Evolutionary conservation across 257 asterid species (phyloP).

Genomic region (Capsicum rhomboideum): DNA sequence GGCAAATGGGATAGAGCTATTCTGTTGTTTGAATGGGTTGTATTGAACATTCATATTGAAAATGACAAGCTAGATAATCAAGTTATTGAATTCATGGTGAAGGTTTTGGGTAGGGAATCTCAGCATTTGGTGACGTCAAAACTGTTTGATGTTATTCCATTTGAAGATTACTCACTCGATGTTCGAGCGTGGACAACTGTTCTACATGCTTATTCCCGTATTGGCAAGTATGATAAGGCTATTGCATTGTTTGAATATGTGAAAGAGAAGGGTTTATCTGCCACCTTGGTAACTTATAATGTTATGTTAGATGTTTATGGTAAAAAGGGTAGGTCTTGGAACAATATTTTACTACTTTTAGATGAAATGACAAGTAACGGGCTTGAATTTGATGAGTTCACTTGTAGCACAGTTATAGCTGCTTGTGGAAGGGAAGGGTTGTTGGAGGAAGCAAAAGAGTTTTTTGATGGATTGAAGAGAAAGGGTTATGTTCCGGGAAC

Average conservation of each 20-base stretch:
- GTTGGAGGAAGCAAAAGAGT: constrained; percentile 75
- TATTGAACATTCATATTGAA: constrained; percentile 35
- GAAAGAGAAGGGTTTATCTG: constrained; percentile 47
- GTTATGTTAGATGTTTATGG: constrained; percentile 95
- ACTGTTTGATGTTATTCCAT: constrained; percentile 68
- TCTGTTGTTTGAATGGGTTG: constrained; percentile 82
- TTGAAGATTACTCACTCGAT: constrained; percentile 51
- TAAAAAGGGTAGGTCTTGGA: constrained; percentile 80
- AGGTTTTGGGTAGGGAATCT: constrained; percentile 85
- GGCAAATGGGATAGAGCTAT: constrained; percentile 62
- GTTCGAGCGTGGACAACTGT: constrained; percentile 82
- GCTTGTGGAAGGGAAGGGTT: constrained; percentile 94
- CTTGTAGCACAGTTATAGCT: constrained; percentile 91
- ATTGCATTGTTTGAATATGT: constrained; percentile 57
- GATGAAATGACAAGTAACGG: constrained; percentile 67
- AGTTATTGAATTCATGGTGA: constrained; percentile 71
- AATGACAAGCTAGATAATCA: constrained; percentile 59
- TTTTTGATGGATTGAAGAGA: constrained; percentile 58
- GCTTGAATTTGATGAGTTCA: constrained; percentile 80
- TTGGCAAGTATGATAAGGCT: constrained; percentile 80
- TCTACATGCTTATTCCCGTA: constrained; percentile 71
- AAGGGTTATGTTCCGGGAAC: constrained; percentile 76
- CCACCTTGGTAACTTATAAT: constrained; percentile 77
- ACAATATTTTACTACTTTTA: constrained; percentile 53
- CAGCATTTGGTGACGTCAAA: constrained; percentile 62